Evolutionary conservation across 2,329 filamentous ascomycete species (phyloP).

Genomic region (Byssothecium circinans): DNA sequence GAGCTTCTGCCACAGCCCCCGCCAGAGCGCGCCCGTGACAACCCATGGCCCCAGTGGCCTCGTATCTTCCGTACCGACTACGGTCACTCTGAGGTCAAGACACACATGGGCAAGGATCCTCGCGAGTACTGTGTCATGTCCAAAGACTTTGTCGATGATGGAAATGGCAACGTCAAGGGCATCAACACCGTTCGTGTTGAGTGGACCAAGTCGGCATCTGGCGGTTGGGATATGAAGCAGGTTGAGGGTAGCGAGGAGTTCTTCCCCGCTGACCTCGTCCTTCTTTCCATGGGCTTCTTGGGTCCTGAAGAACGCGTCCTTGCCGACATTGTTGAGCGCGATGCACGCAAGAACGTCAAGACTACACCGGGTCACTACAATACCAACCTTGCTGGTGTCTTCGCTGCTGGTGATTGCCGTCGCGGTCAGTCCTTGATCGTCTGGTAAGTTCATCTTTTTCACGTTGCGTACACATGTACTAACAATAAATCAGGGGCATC

Average conservation of each 20-base stretch:
- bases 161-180: slow-evolving; percentile 83
- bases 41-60: slow-evolving; percentile 98
- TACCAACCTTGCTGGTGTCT: slow-evolving; percentile 85
- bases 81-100: slow-evolving; percentile 91
- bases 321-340: slow-evolving; percentile 86
- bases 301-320: slow-evolving; percentile 88
- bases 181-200: slow-evolving; percentile 96
- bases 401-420: slow-evolving; percentile 92
- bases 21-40: slow-evolving; percentile 85
- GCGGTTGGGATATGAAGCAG: slow-evolving; percentile 99
- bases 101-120: slow-evolving; percentile 93
- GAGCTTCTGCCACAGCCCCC: slow-evolving; percentile 92
- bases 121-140: slow-evolving; percentile 99
- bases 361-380: slow-evolving; percentile 83
- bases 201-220: slow-evolving; percentile 86
- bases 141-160: slow-evolving; percentile 91
- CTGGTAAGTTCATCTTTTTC: slow-evolving; percentile 66
- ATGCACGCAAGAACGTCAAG: slow-evolving; percentile 94
- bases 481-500: slow-evolving; percentile 68
- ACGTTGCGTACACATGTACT: slow-evolving; percentile 40
- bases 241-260: slow-evolving; percentile 90
- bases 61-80: slow-evolving; percentile 99
- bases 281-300: slow-evolving; percentile 96
- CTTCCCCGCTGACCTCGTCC: slow-evolving; percentile 92
- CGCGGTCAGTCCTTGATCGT: slow-evolving; percentile 95